phyloP scores from a whole-genome alignment of 768 basidiomycete genomes.

The Tubosaeta sp. region DNA sequence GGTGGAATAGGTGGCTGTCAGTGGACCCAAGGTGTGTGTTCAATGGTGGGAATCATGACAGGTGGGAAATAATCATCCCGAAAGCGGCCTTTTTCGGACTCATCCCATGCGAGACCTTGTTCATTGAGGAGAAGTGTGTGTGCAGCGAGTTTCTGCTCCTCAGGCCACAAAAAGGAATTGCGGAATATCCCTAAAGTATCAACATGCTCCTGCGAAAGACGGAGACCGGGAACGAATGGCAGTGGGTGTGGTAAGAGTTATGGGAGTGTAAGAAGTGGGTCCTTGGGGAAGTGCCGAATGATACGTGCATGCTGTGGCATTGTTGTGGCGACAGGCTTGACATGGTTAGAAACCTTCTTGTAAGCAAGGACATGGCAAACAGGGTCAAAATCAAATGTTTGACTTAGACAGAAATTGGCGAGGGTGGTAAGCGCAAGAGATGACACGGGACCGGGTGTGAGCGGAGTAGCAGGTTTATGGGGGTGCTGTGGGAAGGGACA shows the following conservation, averaged over 20 bases:
- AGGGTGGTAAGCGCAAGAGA: neutral
- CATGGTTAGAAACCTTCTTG: constrained; percentile 30
- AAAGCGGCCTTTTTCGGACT: constrained; percentile 34
- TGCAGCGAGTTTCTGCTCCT: neutral
- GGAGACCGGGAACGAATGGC: neutral
- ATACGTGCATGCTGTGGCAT: constrained; percentile 33
- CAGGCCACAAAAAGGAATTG: neutral
- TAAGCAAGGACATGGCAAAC: constrained; percentile 14
- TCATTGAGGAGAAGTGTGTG: constrained; percentile 32
- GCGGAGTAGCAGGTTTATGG: neutral
- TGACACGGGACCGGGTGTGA: neutral
- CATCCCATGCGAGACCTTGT: constrained; percentile 36
- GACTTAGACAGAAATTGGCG: neutral
- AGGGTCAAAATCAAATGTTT: neutral
- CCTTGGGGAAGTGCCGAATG: constrained; percentile 25
- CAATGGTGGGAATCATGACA: constrained; percentile 30
- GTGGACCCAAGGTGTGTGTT: constrained; percentile 33
- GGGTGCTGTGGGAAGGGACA: neutral
- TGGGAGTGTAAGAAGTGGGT: constrained; percentile 32
- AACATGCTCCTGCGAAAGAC: neutral
- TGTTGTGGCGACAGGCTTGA: constrained; percentile 28
- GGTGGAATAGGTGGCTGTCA: constrained; percentile 30
- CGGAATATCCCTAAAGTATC: neutral
- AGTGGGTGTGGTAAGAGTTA: neutral
- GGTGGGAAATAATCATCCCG: constrained; percentile 32